Evolutionary conservation across 495 filamentous ascomycete genomes (phyloP).

Genomic region (Lophiostoma macrostomum): DNA sequence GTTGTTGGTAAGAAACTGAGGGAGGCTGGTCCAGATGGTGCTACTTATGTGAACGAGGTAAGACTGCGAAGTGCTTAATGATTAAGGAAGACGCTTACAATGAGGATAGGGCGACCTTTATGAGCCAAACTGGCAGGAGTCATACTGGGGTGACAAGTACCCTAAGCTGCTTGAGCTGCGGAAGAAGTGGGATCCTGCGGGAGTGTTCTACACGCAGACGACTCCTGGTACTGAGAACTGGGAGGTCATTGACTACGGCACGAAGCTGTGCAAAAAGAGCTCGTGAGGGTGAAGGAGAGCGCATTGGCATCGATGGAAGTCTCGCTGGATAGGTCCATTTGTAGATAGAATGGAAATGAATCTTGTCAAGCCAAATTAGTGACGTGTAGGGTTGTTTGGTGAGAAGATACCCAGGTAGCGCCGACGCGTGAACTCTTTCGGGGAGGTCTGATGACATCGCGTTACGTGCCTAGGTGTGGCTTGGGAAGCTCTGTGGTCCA

Average conservation of each 20-base stretch:
- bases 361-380: too few relatives aligned
- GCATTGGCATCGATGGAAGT: too few relatives aligned
- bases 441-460: too few relatives aligned
- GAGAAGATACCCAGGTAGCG: too few relatives aligned
- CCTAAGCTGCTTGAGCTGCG: constrained; percentile 50
- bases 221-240: constrained; percentile 32
- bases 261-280: constrained; percentile 29
- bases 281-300: background rate
- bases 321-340: too few relatives aligned
- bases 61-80: background rate
- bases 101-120: constrained; percentile 50
- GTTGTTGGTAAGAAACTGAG: constrained; percentile 25
- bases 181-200: constrained; percentile 53
- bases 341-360: too few relatives aligned
- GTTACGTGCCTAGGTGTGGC: too few relatives aligned
- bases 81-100: background rate
- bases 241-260: constrained; percentile 28
- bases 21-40: constrained; percentile 27
- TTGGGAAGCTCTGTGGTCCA: too few relatives aligned
- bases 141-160: constrained; percentile 62
- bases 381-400: too few relatives aligned
- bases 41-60: constrained; percentile 34
- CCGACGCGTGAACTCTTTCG: too few relatives aligned
- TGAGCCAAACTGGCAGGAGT: constrained; percentile 61
- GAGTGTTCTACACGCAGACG: constrained; percentile 52